phyloP scores from a whole-genome alignment of 805 yeast species.

The Candida nemodendra region DNA sequence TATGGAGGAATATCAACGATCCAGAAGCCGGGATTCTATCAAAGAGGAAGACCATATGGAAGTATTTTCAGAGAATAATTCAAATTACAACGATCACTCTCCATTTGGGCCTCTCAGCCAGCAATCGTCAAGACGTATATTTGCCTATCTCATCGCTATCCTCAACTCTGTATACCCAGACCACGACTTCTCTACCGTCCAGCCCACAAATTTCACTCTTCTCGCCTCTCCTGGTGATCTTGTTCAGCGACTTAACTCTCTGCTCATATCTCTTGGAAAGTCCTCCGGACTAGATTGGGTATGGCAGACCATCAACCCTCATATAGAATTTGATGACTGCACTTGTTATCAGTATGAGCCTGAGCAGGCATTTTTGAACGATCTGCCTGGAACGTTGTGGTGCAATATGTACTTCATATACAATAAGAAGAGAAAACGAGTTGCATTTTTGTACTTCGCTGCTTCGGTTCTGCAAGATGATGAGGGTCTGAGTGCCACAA shows the following conservation, averaged over 20 bases:
- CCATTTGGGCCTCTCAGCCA: constrained; percentile 94
- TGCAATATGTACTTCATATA: constrained; percentile 86
- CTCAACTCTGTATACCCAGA: constrained; percentile 93
- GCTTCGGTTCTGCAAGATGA: constrained; percentile 39
- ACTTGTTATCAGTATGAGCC: constrained; percentile 63
- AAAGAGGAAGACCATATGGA: constrained; percentile 5
- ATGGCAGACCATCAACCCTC: constrained; percentile 85
- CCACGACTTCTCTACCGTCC: constrained; percentile 85
- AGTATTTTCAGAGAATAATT: constrained; percentile 5
- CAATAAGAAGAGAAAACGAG: constrained; percentile 88
- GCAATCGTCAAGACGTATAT: constrained; percentile 82
- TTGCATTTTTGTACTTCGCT: constrained; percentile 76
- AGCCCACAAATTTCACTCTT: constrained; percentile 74
- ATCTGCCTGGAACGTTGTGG: constrained; percentile 61
- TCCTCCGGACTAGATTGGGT: constrained; percentile 58
- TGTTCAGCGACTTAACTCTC: constrained; percentile 70
- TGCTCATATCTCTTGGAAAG: constrained; percentile 66
- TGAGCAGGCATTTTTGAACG: constrained; percentile 65
- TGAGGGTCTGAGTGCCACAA: constrained; percentile 29
- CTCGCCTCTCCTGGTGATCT: constrained; percentile 48
- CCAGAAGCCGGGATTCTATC: neutral
- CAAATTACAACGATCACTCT: constrained; percentile 27
- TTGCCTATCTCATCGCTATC: constrained; percentile 87
- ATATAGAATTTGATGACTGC: constrained; percentile 71
- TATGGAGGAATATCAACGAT: constrained; percentile 4